Evolutionary conservation across 768 basidiomycete species (phyloP).

Genomic region (Mycena filopes): DNA sequence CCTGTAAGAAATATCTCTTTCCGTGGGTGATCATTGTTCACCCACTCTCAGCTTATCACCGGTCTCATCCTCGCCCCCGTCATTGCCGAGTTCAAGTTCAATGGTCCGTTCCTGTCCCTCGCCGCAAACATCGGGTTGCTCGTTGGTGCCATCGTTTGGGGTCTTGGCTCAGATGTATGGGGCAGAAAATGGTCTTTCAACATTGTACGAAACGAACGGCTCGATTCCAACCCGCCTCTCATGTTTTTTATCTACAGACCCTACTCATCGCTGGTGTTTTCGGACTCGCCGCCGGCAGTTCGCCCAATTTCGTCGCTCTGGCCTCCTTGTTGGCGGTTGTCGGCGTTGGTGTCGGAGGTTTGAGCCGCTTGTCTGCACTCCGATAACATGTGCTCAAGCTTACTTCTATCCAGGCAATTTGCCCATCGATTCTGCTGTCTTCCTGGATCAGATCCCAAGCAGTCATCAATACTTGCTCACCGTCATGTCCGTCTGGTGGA

Average conservation of each 20-base stretch:
- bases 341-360: constrained; percentile 75
- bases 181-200: constrained; percentile 61
- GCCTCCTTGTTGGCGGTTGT: constrained; percentile 60
- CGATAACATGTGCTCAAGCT: constrained; percentile 12
- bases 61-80: constrained; percentile 73
- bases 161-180: constrained; percentile 76
- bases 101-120: constrained; percentile 72
- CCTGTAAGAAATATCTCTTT: constrained; percentile 57
- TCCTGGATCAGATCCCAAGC: constrained; percentile 80
- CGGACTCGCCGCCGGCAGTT: constrained; percentile 69
- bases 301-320: constrained; percentile 62
- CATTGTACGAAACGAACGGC: not conserved
- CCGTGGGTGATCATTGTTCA: not conserved
- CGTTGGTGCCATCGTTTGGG: constrained; percentile 77
- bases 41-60: constrained; percentile 60
- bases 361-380: not conserved
- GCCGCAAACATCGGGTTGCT: constrained; percentile 79
- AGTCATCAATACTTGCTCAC: constrained; percentile 83
- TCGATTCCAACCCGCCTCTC: too few species aligned
- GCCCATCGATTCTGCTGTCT: constrained; percentile 81
- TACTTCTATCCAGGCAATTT: constrained; percentile 53
- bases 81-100: constrained; percentile 70
- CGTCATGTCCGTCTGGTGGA: constrained; percentile 81
- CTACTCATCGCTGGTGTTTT: constrained; percentile 75
- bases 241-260: constrained; percentile 61